Conservation (phyloP, 2,329 filamentous ascomycete species). For the Neocucurbitaria cava region DNA sequence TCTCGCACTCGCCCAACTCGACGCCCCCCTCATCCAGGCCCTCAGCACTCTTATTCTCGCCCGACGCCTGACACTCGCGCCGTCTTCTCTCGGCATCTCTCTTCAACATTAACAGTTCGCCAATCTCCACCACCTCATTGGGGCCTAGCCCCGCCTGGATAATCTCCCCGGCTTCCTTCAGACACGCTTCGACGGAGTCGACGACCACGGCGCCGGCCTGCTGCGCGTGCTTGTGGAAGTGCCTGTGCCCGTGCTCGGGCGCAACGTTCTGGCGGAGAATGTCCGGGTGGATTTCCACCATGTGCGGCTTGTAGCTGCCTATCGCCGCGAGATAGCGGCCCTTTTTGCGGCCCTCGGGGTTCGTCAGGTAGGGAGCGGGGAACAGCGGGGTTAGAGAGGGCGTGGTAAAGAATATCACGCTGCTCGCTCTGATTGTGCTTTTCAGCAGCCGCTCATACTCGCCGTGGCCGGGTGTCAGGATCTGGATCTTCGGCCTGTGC, state of each 20-base stretch:
- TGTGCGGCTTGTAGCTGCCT: slow-evolving; percentile 73
- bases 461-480: slow-evolving; percentile 73
- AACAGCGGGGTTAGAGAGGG: slow-evolving; percentile 79
- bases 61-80: slow-evolving; percentile 34
- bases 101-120: slow-evolving; percentile 76
- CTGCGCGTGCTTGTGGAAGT: slow-evolving; percentile 70
- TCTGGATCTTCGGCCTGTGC: slow-evolving; percentile 65
- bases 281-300: slow-evolving; percentile 83
- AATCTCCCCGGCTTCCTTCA: slow-evolving; percentile 87
- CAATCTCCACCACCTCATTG: slow-evolving; percentile 83
- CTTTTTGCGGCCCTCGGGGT: slow-evolving; percentile 71
- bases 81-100: slow-evolving; percentile 55
- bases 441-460: slow-evolving; percentile 73
- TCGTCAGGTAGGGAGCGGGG: slow-evolving; percentile 74
- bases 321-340: slow-evolving; percentile 76
- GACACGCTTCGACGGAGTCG: slow-evolving; percentile 76
- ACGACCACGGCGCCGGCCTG: slow-evolving; percentile 68
- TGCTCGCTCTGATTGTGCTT: slow-evolving; percentile 73
- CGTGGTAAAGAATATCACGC: slow-evolving; percentile 89
- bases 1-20: slow-evolving; percentile 71
- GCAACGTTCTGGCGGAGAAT: slow-evolving; percentile 71
- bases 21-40: slow-evolving; percentile 71
- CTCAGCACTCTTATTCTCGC: slow-evolving; percentile 44
- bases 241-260: slow-evolving; percentile 58
- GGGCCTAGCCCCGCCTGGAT: slow-evolving; percentile 77